A percentile compares a stretch with the other conserved stretches of the same genome.
Conservation (phyloP, 2,329 filamentous ascomycete genomes). For the Cordyceps militaris region DNA sequence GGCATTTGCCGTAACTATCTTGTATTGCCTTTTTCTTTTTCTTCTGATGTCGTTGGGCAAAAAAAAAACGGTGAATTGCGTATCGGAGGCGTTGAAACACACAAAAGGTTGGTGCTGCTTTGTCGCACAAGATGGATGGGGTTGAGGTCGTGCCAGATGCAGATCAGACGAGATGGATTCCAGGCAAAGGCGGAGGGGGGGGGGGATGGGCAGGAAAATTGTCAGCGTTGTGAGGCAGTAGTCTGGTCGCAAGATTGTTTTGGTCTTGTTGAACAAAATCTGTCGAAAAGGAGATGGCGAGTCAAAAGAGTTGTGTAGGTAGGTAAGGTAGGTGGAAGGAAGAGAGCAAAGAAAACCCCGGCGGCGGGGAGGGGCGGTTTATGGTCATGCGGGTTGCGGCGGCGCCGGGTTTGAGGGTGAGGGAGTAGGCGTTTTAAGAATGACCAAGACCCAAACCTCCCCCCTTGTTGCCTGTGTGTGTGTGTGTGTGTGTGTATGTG, state of each 20-base stretch:
- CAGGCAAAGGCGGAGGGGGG: not conserved
- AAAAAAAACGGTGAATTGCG: too few species aligned
- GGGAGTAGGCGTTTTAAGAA: conserved; percentile 7
- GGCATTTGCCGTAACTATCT: not conserved
- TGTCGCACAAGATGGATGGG: not conserved
- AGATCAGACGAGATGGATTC: not conserved
- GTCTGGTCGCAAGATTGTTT: not conserved
- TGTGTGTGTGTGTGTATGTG: too few species aligned
- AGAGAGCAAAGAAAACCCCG: not conserved
- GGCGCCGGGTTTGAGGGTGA: conserved; percentile 3
- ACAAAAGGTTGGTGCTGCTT: too few species aligned
- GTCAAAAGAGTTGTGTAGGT: too few species aligned
- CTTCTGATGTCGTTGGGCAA: not conserved
- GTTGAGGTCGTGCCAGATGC: too few species aligned
- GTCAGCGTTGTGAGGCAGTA: not conserved
- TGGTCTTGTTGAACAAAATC: not conserved
- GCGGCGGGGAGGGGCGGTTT: not conserved
- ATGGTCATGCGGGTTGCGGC: not conserved
- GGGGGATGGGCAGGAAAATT: not conserved
- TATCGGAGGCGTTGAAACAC: too few species aligned
- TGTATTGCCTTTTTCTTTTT: not conserved
- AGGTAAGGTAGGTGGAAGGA: not conserved
- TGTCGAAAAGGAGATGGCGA: not conserved
- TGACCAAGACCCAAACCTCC: not conserved
- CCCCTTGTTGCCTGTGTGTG: too few species aligned